phyloP scores from a whole-genome alignment of 352 stramenopile genomes.

The Phytophthora litchii region DNA sequence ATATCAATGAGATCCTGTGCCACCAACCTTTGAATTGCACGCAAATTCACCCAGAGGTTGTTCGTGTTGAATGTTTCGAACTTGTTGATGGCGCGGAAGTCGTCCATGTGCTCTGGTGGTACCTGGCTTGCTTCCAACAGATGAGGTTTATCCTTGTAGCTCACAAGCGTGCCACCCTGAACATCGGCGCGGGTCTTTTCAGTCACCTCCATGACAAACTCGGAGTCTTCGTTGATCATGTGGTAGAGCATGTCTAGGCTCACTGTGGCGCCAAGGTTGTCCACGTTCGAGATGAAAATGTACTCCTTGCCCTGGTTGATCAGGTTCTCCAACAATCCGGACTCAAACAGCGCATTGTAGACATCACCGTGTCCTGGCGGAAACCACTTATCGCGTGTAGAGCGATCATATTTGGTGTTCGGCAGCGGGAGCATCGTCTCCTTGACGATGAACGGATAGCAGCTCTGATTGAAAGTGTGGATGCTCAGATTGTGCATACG shows the following conservation, averaged over 20 bases:
- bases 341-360: conserved; percentile 98
- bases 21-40: conserved; percentile 96
- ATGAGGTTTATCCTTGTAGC: conserved; percentile 93
- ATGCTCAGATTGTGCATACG: conserved; percentile 95
- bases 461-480: conserved; percentile 95
- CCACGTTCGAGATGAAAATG: conserved; percentile 99
- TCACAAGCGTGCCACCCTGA: conserved; percentile 90
- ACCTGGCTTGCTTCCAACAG: conserved; percentile 98
- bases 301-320: conserved; percentile 98
- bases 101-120: conserved; percentile 93
- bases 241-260: conserved; percentile 98
- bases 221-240: conserved; percentile 96
- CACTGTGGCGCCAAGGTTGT: conserved; percentile 98
- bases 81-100: conserved; percentile 95
- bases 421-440: conserved; percentile 90
- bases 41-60: conserved; percentile 99
- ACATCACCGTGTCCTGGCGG: conserved; percentile 98
- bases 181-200: conserved; percentile 94
- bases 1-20: conserved; percentile 98
- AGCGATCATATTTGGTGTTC: conserved; percentile 84
- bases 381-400: conserved; percentile 91
- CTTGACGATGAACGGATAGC: conserved; percentile 92
- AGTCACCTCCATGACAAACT: conserved; percentile 99
- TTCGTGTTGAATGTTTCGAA: conserved; percentile 99
- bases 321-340: conserved; percentile 95